A percentile compares a stretch with the other conserved stretches of the same genome.
These are phyloP conservation scores for Sophora flavescens DNA, from an alignment of 306 rosid species.

Conservation along the genomic window DNA sequence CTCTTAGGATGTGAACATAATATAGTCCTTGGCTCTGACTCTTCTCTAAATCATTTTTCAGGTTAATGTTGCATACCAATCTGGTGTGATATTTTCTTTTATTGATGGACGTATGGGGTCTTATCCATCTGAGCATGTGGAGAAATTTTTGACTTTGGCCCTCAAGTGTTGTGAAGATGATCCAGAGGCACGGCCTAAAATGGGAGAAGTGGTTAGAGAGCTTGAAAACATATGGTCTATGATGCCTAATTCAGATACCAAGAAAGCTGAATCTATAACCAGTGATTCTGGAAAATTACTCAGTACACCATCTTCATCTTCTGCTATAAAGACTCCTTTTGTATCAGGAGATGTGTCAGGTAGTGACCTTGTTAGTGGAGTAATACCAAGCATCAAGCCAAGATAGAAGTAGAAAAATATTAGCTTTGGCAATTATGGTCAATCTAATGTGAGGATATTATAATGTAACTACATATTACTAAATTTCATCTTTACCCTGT, in stretches of 20 bases:
- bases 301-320: conserved; percentile 65
- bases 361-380: conserved; percentile 87
- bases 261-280: conserved; percentile 35
- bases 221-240: conserved; percentile 76
- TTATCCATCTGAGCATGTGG: conserved; percentile 77
- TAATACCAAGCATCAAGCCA: conserved; percentile 79
- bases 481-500: conserved; percentile 32
- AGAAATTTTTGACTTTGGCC: conserved; percentile 72
- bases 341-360: conserved; percentile 75
- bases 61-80: conserved; percentile 71
- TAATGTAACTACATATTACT: conserved; percentile 18
- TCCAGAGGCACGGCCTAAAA: conserved; percentile 81
- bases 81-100: conserved; percentile 74
- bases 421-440: neutral
- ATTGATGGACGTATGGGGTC: conserved; percentile 84
- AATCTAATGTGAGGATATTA: neutral
- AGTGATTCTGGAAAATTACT: conserved; percentile 54
- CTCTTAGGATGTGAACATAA: conserved; percentile 15
- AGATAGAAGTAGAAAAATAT: conserved; percentile 61
- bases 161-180: conserved; percentile 77
- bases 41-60: conserved; percentile 39
- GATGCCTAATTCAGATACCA: conserved; percentile 70
- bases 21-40: neutral
- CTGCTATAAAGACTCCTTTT: conserved; percentile 60
- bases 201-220: conserved; percentile 84